Conservation (phyloP, 345 rosid genomes). For the Populus euphratica region DNA sequence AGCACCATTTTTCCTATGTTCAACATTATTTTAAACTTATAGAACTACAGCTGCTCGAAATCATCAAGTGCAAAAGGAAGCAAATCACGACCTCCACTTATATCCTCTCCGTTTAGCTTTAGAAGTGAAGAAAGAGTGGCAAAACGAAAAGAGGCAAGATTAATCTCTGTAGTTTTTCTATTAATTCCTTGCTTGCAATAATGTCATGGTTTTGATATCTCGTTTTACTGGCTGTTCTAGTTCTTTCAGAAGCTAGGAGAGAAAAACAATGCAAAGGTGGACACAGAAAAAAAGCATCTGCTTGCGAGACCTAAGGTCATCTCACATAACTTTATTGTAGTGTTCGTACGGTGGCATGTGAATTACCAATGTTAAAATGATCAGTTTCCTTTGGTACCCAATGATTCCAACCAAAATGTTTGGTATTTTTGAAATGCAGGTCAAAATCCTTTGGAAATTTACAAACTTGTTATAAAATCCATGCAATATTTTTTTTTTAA, state of each 20-base stretch:
- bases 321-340: neutral
- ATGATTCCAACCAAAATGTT: neutral
- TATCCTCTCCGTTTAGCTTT: slow-evolving; percentile 60
- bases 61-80: slow-evolving; percentile 36
- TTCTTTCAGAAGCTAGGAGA: slow-evolving; percentile 67
- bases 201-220: neutral
- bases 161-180: neutral
- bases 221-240: slow-evolving; percentile 30
- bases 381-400: neutral
- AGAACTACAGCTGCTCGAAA: slow-evolving; percentile 38
- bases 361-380: neutral
- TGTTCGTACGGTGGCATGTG: neutral
- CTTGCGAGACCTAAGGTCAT: slow-evolving; percentile 40
- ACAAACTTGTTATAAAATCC: too few species aligned
- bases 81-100: slow-evolving; percentile 39
- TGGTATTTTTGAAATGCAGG: too few species aligned
- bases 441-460: too few species aligned
- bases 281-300: slow-evolving; percentile 32
- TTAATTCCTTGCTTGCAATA: slow-evolving; percentile 6
- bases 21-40: slow-evolving; percentile 8
- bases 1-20: slow-evolving; percentile 1
- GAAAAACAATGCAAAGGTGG: slow-evolving; percentile 38
- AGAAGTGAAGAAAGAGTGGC: slow-evolving; percentile 81
- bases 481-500: neutral
- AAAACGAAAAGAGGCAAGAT: slow-evolving; percentile 74